phyloP scores from a whole-genome alignment of 306 rosid genomes.

The Ochetophila trinervis region DNA sequence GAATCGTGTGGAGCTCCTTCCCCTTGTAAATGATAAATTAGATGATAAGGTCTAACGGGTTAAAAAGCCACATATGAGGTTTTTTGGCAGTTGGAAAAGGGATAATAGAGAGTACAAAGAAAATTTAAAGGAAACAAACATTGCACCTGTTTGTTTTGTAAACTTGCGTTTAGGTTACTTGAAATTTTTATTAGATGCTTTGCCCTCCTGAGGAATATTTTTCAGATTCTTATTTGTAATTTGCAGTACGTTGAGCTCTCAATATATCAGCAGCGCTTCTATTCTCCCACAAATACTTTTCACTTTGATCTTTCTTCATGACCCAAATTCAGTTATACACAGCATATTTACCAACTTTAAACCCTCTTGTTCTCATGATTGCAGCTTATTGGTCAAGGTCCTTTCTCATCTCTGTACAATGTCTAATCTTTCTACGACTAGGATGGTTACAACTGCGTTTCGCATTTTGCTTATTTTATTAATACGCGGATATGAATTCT shows the following conservation, averaged over 20 bases:
- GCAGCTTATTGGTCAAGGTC: no score
- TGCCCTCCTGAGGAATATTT: neutral
- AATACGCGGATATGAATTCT: no score
- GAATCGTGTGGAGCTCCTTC: conserved; percentile 73
- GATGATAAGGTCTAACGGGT: conserved; percentile 63
- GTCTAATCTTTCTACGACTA: no score
- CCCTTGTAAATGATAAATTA: conserved; percentile 94
- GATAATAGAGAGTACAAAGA: conserved; percentile 37
- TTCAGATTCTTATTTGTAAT: conserved; percentile 10
- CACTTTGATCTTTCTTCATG: neutral
- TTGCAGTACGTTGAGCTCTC: neutral
- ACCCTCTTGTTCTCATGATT: no score
- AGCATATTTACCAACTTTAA: no score
- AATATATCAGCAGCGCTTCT: no score
- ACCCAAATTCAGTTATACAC: neutral
- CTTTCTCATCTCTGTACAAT: no score
- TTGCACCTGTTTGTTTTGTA: conserved; percentile 31
- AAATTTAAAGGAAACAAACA: conserved; percentile 17
- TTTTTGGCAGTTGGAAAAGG: conserved; percentile 31
- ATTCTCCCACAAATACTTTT: neutral
- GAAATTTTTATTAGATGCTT: conserved; percentile 27
- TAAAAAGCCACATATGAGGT: conserved; percentile 19
- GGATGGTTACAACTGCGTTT: no score
- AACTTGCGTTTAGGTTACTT: conserved; percentile 30
- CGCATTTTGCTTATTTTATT: no score